These are phyloP conservation scores for Boehmeria nivea DNA, from an alignment of 306 rosid genomes.

Conservation along the genomic window DNA sequence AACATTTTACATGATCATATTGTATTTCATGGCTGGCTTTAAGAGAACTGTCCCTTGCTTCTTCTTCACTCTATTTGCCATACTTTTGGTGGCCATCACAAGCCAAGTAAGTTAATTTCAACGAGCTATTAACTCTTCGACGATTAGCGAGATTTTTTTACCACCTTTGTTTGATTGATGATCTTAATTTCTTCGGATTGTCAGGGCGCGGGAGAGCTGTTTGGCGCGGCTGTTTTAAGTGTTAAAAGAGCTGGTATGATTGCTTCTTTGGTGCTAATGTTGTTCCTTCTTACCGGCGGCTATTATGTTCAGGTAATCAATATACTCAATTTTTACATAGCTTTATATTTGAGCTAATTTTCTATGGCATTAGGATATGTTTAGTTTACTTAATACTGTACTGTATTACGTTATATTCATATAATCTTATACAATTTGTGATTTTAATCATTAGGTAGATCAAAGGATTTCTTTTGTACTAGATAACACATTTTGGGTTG, in stretches of 20 bases:
- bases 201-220: constrained; percentile 90
- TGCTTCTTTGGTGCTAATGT: constrained; percentile 80
- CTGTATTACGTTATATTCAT: no score
- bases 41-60: constrained; percentile 62
- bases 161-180: not conserved
- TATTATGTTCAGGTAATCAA: constrained; percentile 90
- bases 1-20: constrained; percentile 65
- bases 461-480: no score
- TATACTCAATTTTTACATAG: no score
- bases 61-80: constrained; percentile 56
- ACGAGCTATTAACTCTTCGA: not conserved
- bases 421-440: no score
- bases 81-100: constrained; percentile 72
- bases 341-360: no score
- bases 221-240: constrained; percentile 88
- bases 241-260: constrained; percentile 71
- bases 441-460: no score
- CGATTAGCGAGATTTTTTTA: not conserved
- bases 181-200: not conserved
- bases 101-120: constrained; percentile 67
- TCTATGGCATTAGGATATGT: no score
- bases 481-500: no score
- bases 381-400: no score
- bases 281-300: constrained; percentile 92
- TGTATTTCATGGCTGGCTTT: constrained; percentile 95